A percentile compares a stretch with the other conserved stretches of the same genome.
Conservation (phyloP, 208 protist species). For the Naegleria lovaniensis region DNA sequence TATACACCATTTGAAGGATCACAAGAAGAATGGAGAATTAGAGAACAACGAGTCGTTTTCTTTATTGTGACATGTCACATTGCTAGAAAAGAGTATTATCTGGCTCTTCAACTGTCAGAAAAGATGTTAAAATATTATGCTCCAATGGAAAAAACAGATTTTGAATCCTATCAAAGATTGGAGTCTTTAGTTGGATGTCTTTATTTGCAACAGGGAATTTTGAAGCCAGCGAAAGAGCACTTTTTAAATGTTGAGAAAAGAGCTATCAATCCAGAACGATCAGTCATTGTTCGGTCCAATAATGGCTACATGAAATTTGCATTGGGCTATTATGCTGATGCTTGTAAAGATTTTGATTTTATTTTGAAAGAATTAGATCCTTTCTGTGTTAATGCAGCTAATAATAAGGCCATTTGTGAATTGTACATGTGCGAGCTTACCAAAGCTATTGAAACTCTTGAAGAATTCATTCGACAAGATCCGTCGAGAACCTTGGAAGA, state of each 20-base stretch:
- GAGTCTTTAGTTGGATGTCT: slow-evolving; percentile 25
- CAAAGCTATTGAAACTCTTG: slow-evolving; percentile 1
- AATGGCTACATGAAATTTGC: slow-evolving; percentile 2
- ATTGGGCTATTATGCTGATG: background rate
- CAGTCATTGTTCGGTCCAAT: background rate
- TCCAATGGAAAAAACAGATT: background rate
- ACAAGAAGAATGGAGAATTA: slow-evolving; percentile 3
- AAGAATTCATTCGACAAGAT: background rate
- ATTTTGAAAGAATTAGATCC: background rate
- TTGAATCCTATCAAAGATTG: background rate
- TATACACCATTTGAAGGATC: background rate
- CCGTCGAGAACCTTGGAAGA: background rate
- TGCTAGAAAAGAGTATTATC: background rate
- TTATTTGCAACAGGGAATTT: slow-evolving; percentile 22
- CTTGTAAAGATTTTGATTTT: slow-evolving; percentile 4
- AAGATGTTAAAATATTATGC: background rate
- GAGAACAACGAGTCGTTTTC: background rate
- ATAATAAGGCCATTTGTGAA: slow-evolving; percentile 23
- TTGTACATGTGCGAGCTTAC: slow-evolving; percentile 7
- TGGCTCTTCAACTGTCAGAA: background rate
- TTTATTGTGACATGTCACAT: slow-evolving; percentile 18
- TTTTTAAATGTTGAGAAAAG: slow-evolving; percentile 24
- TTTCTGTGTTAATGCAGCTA: slow-evolving; percentile 1
- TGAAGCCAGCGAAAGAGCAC: background rate
- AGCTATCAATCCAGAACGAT: background rate